A percentile compares a stretch with the other conserved stretches of the same genome.
These are phyloP conservation scores for sorghum (Sorghum bicolor) DNA, from an alignment of 176 grass and related monocot genomes.

Conservation along the genomic window DNA sequence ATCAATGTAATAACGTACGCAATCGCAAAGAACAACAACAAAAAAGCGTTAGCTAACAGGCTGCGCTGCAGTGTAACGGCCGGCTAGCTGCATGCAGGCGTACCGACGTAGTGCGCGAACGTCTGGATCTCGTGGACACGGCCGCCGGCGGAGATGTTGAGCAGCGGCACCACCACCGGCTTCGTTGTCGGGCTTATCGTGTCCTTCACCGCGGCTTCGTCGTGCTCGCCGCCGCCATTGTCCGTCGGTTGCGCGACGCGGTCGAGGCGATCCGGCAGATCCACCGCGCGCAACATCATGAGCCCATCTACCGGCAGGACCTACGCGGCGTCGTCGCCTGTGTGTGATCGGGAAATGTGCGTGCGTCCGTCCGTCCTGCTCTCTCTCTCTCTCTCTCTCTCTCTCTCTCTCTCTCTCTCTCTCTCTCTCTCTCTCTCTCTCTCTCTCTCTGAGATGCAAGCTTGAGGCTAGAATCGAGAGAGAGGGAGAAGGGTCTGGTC, in stretches of 20 bases:
- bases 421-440: not conserved
- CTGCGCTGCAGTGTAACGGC: not conserved
- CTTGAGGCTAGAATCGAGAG: slow-evolving; percentile 30
- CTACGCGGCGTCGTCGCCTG: not conserved
- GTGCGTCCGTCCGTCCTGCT: too few species aligned
- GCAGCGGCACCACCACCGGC: slow-evolving; percentile 47
- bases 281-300: not conserved
- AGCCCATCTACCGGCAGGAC: slow-evolving; percentile 6
- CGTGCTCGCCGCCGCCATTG: not conserved
- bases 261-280: not conserved
- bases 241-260: not conserved
- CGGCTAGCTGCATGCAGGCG: too few species aligned
- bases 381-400: not conserved
- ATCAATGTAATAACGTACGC: not conserved
- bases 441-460: not conserved
- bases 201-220: not conserved
- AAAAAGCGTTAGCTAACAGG: not conserved
- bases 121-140: slow-evolving; percentile 62
- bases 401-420: not conserved
- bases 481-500: not conserved
- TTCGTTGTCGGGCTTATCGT: not conserved
- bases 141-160: slow-evolving; percentile 44
- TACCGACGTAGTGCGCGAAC: slow-evolving; percentile 89
- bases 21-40: too few species aligned
- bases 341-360: not conserved